phyloP scores from a whole-genome alignment of 1,284 basidiomycete genomes.

The Naganishia liquefaciens region DNA sequence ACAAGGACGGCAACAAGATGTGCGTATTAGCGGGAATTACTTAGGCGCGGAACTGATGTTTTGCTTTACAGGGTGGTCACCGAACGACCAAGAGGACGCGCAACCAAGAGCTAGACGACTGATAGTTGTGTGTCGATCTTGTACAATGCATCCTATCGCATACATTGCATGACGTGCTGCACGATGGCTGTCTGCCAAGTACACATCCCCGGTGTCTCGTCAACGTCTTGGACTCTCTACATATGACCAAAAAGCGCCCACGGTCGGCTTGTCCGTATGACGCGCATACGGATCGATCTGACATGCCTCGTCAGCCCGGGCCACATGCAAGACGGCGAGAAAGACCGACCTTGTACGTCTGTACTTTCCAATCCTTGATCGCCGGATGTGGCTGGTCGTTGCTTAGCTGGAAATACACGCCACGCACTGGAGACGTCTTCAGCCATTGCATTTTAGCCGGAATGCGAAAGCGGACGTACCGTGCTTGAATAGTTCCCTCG shows the following conservation, averaged over 20 bases:
- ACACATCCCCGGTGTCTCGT: background rate
- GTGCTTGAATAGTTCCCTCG: slow-evolving; percentile 85
- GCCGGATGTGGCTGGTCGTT: slow-evolving; percentile 85
- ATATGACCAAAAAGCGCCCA: slow-evolving; percentile 91
- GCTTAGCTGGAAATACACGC: slow-evolving; percentile 87
- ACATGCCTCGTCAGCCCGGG: background rate
- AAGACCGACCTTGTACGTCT: slow-evolving; percentile 74
- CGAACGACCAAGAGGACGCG: slow-evolving; percentile 75
- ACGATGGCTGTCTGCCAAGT: background rate
- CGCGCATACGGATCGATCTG: slow-evolving; percentile 85
- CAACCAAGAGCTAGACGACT: slow-evolving; percentile 19
- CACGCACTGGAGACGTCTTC: slow-evolving; percentile 66
- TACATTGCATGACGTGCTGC: background rate
- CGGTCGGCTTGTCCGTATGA: slow-evolving; percentile 93
- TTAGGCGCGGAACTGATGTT: background rate
- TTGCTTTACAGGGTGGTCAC: slow-evolving; percentile 63
- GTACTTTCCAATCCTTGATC: slow-evolving; percentile 95
- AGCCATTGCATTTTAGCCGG: slow-evolving; percentile 21
- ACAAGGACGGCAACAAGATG: slow-evolving; percentile 91
- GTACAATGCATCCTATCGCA: slow-evolving; percentile 3
- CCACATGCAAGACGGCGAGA: slow-evolving; percentile 1
- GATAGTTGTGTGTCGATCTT: background rate
- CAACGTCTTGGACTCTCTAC: slow-evolving; percentile 60
- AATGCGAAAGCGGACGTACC: slow-evolving; percentile 59
- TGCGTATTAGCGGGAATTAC: slow-evolving; percentile 36